Base-by-base conservation (phyloP, 139 green algal species). In the Gonium pectorale region DNA sequence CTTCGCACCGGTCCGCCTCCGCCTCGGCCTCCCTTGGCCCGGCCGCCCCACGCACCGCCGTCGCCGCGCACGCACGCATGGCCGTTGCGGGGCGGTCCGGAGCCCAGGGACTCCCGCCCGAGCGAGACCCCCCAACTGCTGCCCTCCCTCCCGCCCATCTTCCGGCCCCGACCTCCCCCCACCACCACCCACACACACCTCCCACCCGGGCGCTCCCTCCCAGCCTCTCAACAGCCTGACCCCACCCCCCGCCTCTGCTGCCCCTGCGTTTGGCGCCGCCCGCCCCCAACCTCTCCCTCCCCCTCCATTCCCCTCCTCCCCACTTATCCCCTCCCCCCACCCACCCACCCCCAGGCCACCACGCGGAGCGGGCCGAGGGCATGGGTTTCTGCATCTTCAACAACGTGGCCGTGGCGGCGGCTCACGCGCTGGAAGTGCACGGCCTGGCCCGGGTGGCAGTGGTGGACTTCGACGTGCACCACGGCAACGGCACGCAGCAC, bases 371-470 rank as follows among this genome's bases (percentile, higher is more conserved):
- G 3, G 67, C 41, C 67, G 79, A 87, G 41, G 91, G 88, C 67
- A 93, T 91, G 83, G 92, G 93, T 44, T 97, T 95, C 89, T 97
- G 94, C 89, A 89, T 96, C 54, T 95, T 95, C 87, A 95, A 94
- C 91, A 96, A 96, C 78, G 87, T 93, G n/a, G 94, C 90, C 0
- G 79, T 97, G 5, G 79, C 86, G 38, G 77, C 62, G n/a, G 77
- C 77, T 5, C 43, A 63, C 33, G 91, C 91, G 22, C 79, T 92
- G 64, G 46, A 90, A 54, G 59, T 63, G 26, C 86, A 91, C 64
- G 88, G 90, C 3, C 86, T 94, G 43, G 1, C 67, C 35, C 78
- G 90, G 3, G 83, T 96, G 26, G 87, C 93, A 11, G 86, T 96
- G 1, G 81, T 95, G 31, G 93, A 94, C 77, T 92, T 88, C 8